Percentiles rank a stretch among this genome's conserved stretches.
phyloP scores from a whole-genome alignment of 1,284 basidiomycete genomes.

The Leccinum pachyderme region DNA sequence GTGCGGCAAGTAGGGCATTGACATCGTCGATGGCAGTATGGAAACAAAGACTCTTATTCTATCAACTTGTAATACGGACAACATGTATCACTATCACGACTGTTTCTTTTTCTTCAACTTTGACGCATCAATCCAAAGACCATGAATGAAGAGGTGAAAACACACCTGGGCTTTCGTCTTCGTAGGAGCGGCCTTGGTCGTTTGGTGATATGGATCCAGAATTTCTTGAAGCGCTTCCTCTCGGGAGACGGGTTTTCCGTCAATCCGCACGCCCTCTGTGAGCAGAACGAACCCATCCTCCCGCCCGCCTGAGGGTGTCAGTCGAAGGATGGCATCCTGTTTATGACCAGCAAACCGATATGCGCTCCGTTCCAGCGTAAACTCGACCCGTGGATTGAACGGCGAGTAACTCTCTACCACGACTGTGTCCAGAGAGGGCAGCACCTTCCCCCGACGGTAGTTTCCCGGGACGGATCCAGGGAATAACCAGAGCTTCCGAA shows the following conservation, averaged over 20 bases:
- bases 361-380: slow-evolving; percentile 26
- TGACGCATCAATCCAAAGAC: slow-evolving; percentile 7
- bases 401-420: slow-evolving; percentile 26
- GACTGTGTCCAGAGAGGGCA: slow-evolving; percentile 28
- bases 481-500: slow-evolving; percentile 32
- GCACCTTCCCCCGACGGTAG: slow-evolving; percentile 20
- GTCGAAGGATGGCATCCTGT: slow-evolving; percentile 20
- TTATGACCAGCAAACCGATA: slow-evolving; percentile 25
- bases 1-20: slow-evolving; percentile 45
- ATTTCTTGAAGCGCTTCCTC: slow-evolving; percentile 20
- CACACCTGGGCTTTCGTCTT: slow-evolving; percentile 21
- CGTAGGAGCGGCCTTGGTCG: background rate
- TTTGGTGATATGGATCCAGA: slow-evolving; percentile 17
- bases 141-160: background rate
- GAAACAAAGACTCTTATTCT: background rate
- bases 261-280: slow-evolving; percentile 25
- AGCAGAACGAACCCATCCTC: slow-evolving; percentile 23
- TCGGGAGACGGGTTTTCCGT: slow-evolving; percentile 24
- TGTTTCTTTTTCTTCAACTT: slow-evolving; percentile 25
- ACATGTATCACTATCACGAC: background rate
- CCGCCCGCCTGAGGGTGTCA: slow-evolving; percentile 11
- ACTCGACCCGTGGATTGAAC: slow-evolving; percentile 21
- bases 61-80: background rate
- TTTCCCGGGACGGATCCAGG: slow-evolving; percentile 25
- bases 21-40: no score